Conservation (phyloP, 805 yeast species). For the Teunomyces barrocoloradensis region DNA sequence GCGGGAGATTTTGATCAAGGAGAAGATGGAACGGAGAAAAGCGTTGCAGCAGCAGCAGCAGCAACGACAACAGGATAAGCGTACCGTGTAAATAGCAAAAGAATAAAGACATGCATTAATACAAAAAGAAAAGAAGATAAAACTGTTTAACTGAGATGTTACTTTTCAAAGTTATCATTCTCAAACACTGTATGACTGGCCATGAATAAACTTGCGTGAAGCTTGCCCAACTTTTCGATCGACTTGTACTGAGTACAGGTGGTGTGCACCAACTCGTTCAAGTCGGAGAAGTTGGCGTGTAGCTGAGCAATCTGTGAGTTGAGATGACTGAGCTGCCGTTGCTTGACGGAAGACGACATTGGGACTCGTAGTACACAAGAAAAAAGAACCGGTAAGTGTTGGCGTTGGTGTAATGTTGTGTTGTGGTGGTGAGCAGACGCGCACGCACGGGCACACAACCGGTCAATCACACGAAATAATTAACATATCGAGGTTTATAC, state of each 20-base stretch:
- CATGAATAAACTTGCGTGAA: conserved; percentile 54
- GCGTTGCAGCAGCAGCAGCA: conserved; percentile 11
- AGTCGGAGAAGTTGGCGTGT: conserved; percentile 54
- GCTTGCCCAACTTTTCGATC: conserved; percentile 52
- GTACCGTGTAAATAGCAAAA: conserved; percentile 3
- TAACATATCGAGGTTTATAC: neutral
- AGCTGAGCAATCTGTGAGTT: conserved; percentile 53
- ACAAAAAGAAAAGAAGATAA: neutral
- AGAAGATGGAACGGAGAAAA: conserved; percentile 45
- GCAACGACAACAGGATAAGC: conserved; percentile 2
- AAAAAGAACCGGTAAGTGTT: neutral
- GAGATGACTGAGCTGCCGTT: conserved; percentile 50
- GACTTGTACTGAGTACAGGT: conserved; percentile 52
- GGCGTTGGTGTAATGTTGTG: neutral
- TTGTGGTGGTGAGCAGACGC: neutral
- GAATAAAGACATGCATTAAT: neutral
- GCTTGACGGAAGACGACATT: conserved; percentile 16
- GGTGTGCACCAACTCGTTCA: conserved; percentile 48
- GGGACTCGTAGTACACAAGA: neutral
- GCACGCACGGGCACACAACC: neutral
- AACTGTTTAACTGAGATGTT: neutral
- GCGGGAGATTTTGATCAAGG: conserved; percentile 59
- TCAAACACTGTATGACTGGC: conserved; percentile 43
- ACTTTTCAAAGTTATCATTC: conserved; percentile 25
- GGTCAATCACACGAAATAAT: conserved; percentile 1